Percentiles rank a stretch among this genome's conserved stretches.
These are phyloP conservation scores for Helicocarpus griseus DNA, from an alignment of 2,329 filamentous ascomycete species.

Conservation along the genomic window DNA sequence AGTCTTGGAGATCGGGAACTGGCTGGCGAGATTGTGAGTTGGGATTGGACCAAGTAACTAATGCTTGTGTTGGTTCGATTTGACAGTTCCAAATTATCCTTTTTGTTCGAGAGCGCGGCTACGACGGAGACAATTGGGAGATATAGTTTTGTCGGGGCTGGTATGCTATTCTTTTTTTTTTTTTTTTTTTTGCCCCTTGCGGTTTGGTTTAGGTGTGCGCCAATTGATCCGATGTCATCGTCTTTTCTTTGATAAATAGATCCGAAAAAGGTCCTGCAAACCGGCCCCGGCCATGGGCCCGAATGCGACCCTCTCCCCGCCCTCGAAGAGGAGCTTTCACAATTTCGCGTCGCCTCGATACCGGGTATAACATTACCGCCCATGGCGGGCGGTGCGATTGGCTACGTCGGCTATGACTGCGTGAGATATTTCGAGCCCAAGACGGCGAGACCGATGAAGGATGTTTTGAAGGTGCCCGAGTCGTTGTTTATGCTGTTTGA, in stretches of 20 bases:
- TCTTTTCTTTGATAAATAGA: conserved; percentile 27
- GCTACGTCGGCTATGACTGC: conserved; percentile 96
- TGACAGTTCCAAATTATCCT: conserved; percentile 62
- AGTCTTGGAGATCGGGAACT: neutral
- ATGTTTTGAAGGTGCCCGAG: conserved; percentile 81
- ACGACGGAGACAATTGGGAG: conserved; percentile 84
- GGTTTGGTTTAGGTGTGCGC: neutral
- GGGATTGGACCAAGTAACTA: no score
- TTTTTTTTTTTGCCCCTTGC: neutral
- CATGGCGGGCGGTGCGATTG: conserved; percentile 83
- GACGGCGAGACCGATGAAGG: conserved; percentile 80
- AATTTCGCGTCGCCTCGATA: conserved; percentile 70
- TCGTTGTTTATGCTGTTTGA: conserved; percentile 96
- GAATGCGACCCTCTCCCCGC: conserved; percentile 74
- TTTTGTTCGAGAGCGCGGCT: conserved; percentile 91
- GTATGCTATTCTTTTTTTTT: conserved; percentile 27
- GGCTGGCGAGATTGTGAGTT: no score
- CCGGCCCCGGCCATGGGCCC: conserved; percentile 77
- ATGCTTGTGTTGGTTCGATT: neutral
- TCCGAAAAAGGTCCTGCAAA: conserved; percentile 68
- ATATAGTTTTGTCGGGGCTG: conserved; percentile 89
- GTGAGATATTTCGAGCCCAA: conserved; percentile 96
- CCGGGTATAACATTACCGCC: conserved; percentile 76
- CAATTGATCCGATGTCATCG: neutral
- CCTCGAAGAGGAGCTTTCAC: conserved; percentile 69